Conservation (phyloP, 2,329 filamentous ascomycete genomes). For the Diaporthe caulivora region DNA sequence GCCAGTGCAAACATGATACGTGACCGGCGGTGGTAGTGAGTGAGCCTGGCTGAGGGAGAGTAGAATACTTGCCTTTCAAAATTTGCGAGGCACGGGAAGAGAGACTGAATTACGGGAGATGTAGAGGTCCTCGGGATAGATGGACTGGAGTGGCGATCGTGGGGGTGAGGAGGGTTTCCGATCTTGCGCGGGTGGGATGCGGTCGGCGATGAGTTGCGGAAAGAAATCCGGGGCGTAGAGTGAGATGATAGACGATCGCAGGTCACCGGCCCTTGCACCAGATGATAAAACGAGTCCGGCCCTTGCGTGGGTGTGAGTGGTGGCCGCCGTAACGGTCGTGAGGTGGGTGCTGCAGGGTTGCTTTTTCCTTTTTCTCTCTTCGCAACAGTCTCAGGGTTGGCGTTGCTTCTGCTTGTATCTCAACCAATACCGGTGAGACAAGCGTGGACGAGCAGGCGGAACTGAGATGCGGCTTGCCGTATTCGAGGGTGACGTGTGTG, state of each 20-base stretch:
- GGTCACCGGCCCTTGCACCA: slow-evolving; percentile 30
- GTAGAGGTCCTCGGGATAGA: not conserved
- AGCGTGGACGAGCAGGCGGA: slow-evolving; percentile 22
- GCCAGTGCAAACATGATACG: not conserved
- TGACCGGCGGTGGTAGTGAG: not conserved
- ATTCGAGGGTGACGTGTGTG: slow-evolving; percentile 29
- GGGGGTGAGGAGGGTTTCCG: not conserved
- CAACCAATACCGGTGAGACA: slow-evolving; percentile 32
- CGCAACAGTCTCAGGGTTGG: slow-evolving; percentile 26
- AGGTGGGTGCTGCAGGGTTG: slow-evolving; percentile 25
- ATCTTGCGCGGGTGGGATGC: not conserved
- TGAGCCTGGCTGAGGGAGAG: not conserved
- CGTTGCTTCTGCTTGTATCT: slow-evolving; percentile 20
- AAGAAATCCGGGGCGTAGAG: slow-evolving; percentile 16
- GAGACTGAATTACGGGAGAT: not conserved
- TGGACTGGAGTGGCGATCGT: not conserved
- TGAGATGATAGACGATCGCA: slow-evolving; percentile 10
- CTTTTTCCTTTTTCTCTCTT: slow-evolving; percentile 9
- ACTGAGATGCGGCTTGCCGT: slow-evolving; percentile 30
- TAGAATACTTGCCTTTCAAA: not conserved
- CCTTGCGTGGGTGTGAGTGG: slow-evolving; percentile 28
- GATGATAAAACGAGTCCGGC: slow-evolving; percentile 16
- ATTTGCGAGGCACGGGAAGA: not conserved
- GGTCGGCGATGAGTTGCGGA: slow-evolving; percentile 18
- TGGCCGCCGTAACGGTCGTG: slow-evolving; percentile 29